These are phyloP conservation scores for Fusarium nisikadoi DNA, from an alignment of 2,329 filamentous ascomycete species.

Conservation along the genomic window DNA sequence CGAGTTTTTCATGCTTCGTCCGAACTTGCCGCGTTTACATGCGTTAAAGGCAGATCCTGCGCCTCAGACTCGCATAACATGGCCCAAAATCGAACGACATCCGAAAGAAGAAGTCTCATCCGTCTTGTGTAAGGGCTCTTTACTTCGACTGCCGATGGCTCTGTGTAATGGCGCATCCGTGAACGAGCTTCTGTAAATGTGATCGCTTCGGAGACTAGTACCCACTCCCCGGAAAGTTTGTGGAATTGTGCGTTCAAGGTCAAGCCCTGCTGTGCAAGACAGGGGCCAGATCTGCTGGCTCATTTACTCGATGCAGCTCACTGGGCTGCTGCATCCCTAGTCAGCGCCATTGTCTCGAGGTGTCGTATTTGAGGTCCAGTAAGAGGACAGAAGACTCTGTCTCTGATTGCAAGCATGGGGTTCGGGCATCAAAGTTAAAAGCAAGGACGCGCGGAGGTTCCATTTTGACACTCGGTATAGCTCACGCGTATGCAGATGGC, in stretches of 20 bases:
- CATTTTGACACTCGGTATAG: conserved; percentile 5
- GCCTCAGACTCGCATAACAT: conserved; percentile 25
- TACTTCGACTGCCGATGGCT: conserved; percentile 7
- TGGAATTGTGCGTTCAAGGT: conserved; percentile 9
- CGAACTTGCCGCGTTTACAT: conserved; percentile 9
- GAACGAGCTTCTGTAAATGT: background rate
- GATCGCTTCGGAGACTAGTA: conserved; percentile 6
- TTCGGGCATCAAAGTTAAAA: background rate
- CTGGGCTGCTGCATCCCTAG: conserved; percentile 15
- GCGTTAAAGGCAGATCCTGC: conserved; percentile 9
- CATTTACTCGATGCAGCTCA: background rate
- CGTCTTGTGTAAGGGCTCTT: conserved; percentile 19
- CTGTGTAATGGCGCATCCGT: conserved; percentile 5
- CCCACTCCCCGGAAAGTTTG: conserved; percentile 7
- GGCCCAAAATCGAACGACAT: conserved; percentile 8
- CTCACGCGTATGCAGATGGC: conserved; percentile 21
- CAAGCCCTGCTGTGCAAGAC: conserved; percentile 16
- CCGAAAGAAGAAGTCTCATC: background rate
- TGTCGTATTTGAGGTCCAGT: conserved; percentile 5
- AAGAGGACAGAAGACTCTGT: background rate
- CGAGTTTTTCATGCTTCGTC: conserved; percentile 8
- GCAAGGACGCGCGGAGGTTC: background rate
- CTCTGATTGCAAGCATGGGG: background rate
- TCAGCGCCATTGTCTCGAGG: conserved; percentile 27
- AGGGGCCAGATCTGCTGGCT: conserved; percentile 2